Base-by-base conservation (phyloP, 2,329 filamentous ascomycete species). In the Monilinia polystroma region DNA sequence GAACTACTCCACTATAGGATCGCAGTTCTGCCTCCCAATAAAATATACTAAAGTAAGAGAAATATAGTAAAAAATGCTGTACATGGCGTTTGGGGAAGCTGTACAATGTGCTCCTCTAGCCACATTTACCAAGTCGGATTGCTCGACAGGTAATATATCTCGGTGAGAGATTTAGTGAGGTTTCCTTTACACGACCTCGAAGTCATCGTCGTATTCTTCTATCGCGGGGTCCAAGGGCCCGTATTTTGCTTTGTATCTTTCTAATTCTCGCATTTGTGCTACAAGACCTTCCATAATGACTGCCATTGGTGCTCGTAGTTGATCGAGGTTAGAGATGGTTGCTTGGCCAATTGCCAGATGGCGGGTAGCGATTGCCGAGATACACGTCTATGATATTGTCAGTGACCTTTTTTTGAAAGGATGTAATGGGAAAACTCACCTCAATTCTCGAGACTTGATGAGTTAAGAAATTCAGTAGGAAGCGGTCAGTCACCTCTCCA, bases 371-470 rank as follows among this genome's bases (percentile, higher is more conserved):
- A 97, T 84, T 0, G 91, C 92, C 43, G 90, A 90, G 72, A 93
- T 85, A 75, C 91, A 95, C 63, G 91, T 89, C 92, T 96, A 57
- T 11, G 32, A 35, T n/a, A 51, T 52, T 64, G 72, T 64, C 51
- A 71, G 67, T 41, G 65, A 51, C 16, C 64, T 29, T 76, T 71
- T 52, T 64, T 52, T 72, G 29, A 16, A 18, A 43, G 12, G 18
- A 10, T 6, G 10, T 14, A n/a, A 8, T 55, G 20, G n/a, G 68
- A 78, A 72, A 78, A 65, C 70, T 68, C 82, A 96, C 93, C 87
- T 99, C 95, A 77, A 99, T 96, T 75, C 95, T 87, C 77, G 91
- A 93, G 72, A 99, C 90, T 83, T 97, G 93, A 76, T 98, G 93
- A 77, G 96, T 93, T 77, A 98, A 85, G 75, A 99, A 92, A 75